These are phyloP conservation scores for Cicer pinnatifidum DNA, from an alignment of 306 rosid genomes.

Conservation along the genomic window DNA sequence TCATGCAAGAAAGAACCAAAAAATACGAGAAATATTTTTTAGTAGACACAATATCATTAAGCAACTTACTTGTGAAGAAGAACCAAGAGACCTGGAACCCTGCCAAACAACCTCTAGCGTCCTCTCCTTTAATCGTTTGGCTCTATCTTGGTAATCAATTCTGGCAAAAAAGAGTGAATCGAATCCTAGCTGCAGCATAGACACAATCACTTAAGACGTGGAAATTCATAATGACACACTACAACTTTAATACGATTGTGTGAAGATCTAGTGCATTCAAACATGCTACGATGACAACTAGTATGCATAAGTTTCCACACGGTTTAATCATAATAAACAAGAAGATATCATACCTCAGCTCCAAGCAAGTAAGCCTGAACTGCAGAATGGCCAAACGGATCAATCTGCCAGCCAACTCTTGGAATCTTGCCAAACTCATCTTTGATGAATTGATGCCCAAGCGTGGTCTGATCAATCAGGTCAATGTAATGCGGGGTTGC, in stretches of 20 bases:
- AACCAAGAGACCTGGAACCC: conserved; percentile 75
- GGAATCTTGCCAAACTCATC: conserved; percentile 71
- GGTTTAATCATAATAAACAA: conserved; percentile 13
- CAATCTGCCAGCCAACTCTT: conserved; percentile 91
- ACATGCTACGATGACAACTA: conserved; percentile 24
- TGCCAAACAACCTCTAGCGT: conserved; percentile 78
- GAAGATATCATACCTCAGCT: conserved; percentile 70
- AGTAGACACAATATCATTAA: conserved; percentile 31
- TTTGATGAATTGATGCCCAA: conserved; percentile 74
- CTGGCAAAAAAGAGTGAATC: conserved; percentile 86
- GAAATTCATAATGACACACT: conserved; percentile 24
- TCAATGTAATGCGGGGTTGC: conserved; percentile 84
- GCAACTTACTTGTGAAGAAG: conserved; percentile 77
- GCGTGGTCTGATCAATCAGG: conserved; percentile 82
- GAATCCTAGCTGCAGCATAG: conserved; percentile 75
- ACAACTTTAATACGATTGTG: conserved; percentile 24
- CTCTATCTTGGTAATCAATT: conserved; percentile 90
- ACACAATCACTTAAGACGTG: conserved; percentile 30
- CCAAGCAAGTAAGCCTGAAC: conserved; percentile 89
- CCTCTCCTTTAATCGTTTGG: conserved; percentile 69
- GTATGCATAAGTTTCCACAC: not conserved
- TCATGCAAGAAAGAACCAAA: conserved; percentile 5
- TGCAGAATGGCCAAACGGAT: conserved; percentile 87
- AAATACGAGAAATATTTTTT: not conserved
- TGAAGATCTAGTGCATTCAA: conserved; percentile 10